Percentiles rank a stretch among this genome's conserved stretches.
These are phyloP conservation scores for Quercus glauca DNA, from an alignment of 306 rosid species.

Conservation along the genomic window DNA sequence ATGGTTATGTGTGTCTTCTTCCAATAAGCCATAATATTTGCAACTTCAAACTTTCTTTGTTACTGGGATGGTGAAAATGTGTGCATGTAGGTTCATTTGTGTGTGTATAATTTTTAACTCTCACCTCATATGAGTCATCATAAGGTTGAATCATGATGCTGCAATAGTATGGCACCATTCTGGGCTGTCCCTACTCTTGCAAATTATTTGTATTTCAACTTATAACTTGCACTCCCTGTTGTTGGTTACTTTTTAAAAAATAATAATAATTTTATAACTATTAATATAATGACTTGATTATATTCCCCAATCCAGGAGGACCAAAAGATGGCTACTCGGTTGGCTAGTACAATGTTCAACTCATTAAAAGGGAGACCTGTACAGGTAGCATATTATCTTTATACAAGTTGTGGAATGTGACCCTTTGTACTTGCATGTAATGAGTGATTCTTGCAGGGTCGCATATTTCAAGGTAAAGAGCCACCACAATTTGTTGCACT, in stretches of 20 bases:
- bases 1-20: not conserved
- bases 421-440: slow-evolving; percentile 25
- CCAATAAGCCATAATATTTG: not conserved
- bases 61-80: too few species aligned
- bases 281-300: slow-evolving; percentile 21
- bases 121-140: too few species aligned
- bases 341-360: slow-evolving; percentile 86
- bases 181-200: not conserved
- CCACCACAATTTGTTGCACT: slow-evolving; percentile 91
- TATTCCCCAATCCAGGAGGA: slow-evolving; percentile 67
- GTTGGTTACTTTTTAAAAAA: not conserved
- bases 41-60: too few species aligned
- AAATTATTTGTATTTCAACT: not conserved
- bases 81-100: too few species aligned
- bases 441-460: slow-evolving; percentile 64
- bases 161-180: not conserved
- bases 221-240: not conserved
- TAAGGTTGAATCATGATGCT: not conserved
- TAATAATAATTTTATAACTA: not conserved
- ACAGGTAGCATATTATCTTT: slow-evolving; percentile 60
- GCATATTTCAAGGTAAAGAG: slow-evolving; percentile 84
- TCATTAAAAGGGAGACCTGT: slow-evolving; percentile 98
- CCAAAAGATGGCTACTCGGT: slow-evolving; percentile 78
- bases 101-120: too few species aligned
- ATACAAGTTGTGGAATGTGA: slow-evolving; percentile 24